These are phyloP conservation scores for Cryptosporidium andersoni DNA, from an alignment of 169 alveolate species.

Conservation along the genomic window DNA sequence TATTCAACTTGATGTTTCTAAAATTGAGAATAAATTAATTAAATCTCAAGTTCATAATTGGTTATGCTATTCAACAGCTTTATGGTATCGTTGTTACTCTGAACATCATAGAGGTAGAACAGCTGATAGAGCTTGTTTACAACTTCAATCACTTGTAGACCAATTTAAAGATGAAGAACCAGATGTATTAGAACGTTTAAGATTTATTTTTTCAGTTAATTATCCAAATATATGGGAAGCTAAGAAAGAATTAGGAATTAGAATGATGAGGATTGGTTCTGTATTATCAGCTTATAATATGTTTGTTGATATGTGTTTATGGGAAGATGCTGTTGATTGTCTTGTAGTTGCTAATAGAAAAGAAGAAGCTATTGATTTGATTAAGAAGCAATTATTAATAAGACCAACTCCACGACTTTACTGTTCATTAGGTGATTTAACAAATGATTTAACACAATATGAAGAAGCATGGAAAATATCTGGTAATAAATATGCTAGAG, in stretches of 20 bases:
- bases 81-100: slow-evolving; percentile 80
- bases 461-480: slow-evolving; percentile 89
- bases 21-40: slow-evolving; percentile 78
- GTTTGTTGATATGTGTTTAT: slow-evolving; percentile 84
- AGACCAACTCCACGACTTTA: slow-evolving; percentile 86
- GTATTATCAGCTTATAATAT: slow-evolving; percentile 85
- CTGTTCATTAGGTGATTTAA: slow-evolving; percentile 88
- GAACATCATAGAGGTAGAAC: slow-evolving; percentile 81
- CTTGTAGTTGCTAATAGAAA: slow-evolving; percentile 83
- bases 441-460: slow-evolving; percentile 80
- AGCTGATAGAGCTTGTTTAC: slow-evolving; percentile 81
- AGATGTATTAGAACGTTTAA: slow-evolving; percentile 74
- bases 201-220: slow-evolving; percentile 74
- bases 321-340: slow-evolving; percentile 90
- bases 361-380: slow-evolving; percentile 82
- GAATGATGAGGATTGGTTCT: slow-evolving; percentile 82
- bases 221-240: slow-evolving; percentile 81
- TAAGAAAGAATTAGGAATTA: slow-evolving; percentile 80
- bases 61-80: slow-evolving; percentile 81
- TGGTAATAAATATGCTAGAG: slow-evolving; percentile 84
- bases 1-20: slow-evolving; percentile 79
- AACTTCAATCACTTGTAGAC: slow-evolving; percentile 82
- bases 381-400: slow-evolving; percentile 79
- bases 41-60: slow-evolving; percentile 80
- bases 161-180: slow-evolving; percentile 82